Evolutionary conservation across 2,329 filamentous ascomycete genomes (phyloP).

Genomic region (Epichloe uncinata): DNA sequence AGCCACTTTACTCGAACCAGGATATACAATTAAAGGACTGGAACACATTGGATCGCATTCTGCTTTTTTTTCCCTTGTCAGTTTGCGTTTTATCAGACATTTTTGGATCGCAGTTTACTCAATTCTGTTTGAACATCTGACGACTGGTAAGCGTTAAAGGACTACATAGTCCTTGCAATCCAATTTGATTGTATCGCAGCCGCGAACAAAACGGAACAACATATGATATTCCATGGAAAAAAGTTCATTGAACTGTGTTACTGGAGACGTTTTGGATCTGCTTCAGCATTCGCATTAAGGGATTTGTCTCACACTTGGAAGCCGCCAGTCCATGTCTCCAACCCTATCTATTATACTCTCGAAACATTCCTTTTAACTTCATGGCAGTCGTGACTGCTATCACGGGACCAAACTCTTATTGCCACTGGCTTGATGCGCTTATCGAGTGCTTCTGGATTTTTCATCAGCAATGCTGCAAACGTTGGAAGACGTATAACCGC

Average conservation of each 20-base stretch:
- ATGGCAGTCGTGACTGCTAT: background rate
- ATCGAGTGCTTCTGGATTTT: background rate
- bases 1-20: background rate
- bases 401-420: background rate
- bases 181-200: constrained; percentile 13
- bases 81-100: background rate
- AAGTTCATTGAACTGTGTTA: too few species aligned
- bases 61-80: background rate
- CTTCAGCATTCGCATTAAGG: background rate
- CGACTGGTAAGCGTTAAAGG: constrained; percentile 7
- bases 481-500: background rate
- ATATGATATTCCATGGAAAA: background rate
- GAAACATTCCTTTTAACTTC: background rate
- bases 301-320: too few species aligned
- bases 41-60: background rate
- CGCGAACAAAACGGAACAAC: constrained; percentile 7
- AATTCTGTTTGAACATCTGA: background rate
- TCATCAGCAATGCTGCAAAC: background rate
- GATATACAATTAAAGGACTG: background rate
- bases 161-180: constrained; percentile 10
- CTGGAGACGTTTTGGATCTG: background rate
- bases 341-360: too few species aligned
- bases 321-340: too few species aligned
- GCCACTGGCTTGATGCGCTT: background rate
- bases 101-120: background rate